Evolutionary conservation across 805 yeast species (phyloP).

Genomic region (Starmerella potacharoeniae): DNA sequence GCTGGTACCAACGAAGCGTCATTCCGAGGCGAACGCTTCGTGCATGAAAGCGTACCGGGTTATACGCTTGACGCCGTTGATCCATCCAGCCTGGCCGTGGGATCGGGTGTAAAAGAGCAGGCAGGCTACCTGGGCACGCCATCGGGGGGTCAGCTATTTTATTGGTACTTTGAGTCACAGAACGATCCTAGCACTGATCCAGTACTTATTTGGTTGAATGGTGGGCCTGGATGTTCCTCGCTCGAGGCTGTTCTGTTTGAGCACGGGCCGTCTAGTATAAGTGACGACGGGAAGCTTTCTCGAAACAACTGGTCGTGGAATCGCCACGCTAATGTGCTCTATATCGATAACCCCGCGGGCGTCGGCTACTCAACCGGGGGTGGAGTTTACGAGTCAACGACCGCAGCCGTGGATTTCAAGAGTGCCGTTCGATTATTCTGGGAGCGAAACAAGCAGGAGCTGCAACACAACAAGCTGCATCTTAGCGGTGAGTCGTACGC

Average conservation of each 20-base stretch:
- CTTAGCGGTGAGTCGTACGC: slow-evolving; percentile 92
- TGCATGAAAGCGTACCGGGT: slow-evolving; percentile 11
- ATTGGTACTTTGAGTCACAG: slow-evolving; percentile 88
- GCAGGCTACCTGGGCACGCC: slow-evolving; percentile 61
- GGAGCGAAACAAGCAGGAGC: slow-evolving; percentile 62
- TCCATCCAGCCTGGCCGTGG: slow-evolving; percentile 26
- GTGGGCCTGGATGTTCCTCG: slow-evolving; percentile 95
- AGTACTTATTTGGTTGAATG: slow-evolving; percentile 80
- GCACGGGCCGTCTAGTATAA: slow-evolving; percentile 74
- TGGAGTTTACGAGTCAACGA: slow-evolving; percentile 49
- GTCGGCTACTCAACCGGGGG: slow-evolving; percentile 82
- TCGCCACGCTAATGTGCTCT: slow-evolving; percentile 76
- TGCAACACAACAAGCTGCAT: slow-evolving; percentile 50
- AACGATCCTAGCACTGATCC: slow-evolving; percentile 81
- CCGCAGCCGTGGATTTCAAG: slow-evolving; percentile 81
- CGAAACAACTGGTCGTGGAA: slow-evolving; percentile 86
- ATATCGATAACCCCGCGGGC: slow-evolving; percentile 86
- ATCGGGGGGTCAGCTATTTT: slow-evolving; percentile 60
- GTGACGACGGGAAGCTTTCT: slow-evolving; percentile 49
- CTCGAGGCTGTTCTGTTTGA: slow-evolving; percentile 84
- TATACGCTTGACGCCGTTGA: slow-evolving; percentile 13
- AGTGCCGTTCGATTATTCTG: slow-evolving; percentile 76
- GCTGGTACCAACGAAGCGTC: too few species aligned
- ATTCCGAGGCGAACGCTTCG: background rate
- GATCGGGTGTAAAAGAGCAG: slow-evolving; percentile 50